Evolutionary conservation across 2,329 filamentous ascomycete genomes (phyloP).

Genomic region (Lachnellula suecica): DNA sequence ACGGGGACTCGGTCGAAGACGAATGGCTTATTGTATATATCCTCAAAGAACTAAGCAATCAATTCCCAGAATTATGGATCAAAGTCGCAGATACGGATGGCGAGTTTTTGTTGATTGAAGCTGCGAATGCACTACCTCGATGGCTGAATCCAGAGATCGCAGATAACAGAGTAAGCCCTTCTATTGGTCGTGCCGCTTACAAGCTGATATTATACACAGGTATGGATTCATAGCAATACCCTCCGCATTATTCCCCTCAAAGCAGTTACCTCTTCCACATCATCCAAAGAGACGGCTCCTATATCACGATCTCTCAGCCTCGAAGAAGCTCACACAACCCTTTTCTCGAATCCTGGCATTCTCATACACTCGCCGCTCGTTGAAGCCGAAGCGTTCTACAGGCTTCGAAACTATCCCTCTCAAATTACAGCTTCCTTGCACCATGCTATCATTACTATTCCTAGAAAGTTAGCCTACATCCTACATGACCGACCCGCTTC

Average conservation of each 20-base stretch:
- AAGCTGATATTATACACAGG: slow-evolving; percentile 38
- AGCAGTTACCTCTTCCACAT: slow-evolving; percentile 33
- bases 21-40: slow-evolving; percentile 97
- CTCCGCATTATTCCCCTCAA: slow-evolving; percentile 69
- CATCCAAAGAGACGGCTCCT: slow-evolving; percentile 36
- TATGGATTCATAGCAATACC: slow-evolving; percentile 82
- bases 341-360: slow-evolving; percentile 54
- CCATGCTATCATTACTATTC: slow-evolving; percentile 69
- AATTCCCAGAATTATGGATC: slow-evolving; percentile 75
- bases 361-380: slow-evolving; percentile 73
- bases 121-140: slow-evolving; percentile 79
- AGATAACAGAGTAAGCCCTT: slow-evolving; percentile 62
- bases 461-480: slow-evolving; percentile 78
- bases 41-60: slow-evolving; percentile 74
- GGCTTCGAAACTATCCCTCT: slow-evolving; percentile 77
- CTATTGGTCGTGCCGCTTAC: not conserved
- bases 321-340: slow-evolving; percentile 59
- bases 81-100: slow-evolving; percentile 85
- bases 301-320: slow-evolving; percentile 55
- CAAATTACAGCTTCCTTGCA: slow-evolving; percentile 78
- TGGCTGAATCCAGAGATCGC: slow-evolving; percentile 94
- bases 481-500: slow-evolving; percentile 73
- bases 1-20: slow-evolving; percentile 92
- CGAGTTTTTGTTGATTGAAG: slow-evolving; percentile 93
- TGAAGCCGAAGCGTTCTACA: slow-evolving; percentile 88